Evolutionary conservation across 2,329 filamentous ascomycete species (phyloP).

Genomic region (Nectriaceae sp.): DNA sequence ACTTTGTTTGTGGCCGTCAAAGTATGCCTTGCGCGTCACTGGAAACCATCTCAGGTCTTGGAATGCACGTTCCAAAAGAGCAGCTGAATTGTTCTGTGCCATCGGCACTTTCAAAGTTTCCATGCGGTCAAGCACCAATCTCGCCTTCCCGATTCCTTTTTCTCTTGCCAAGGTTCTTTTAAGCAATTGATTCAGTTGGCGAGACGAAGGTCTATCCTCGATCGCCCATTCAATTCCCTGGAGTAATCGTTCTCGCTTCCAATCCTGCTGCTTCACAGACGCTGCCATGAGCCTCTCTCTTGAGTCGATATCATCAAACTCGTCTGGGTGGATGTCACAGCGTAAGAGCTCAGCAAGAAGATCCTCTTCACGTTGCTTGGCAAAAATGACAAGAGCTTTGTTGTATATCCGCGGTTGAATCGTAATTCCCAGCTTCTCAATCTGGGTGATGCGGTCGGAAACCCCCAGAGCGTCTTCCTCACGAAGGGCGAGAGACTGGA

Average conservation of each 20-base stretch:
- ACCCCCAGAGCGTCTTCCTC: slow-evolving; percentile 59
- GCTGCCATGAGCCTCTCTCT: slow-evolving; percentile 41
- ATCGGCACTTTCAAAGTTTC: slow-evolving; percentile 30
- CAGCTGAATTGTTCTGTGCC: slow-evolving; percentile 28
- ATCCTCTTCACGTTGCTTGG: slow-evolving; percentile 53
- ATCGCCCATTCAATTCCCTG: slow-evolving; percentile 40
- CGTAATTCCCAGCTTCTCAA: slow-evolving; percentile 64
- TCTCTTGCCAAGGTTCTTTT: slow-evolving; percentile 8
- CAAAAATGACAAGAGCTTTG: slow-evolving; percentile 65
- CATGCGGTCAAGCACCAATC: slow-evolving; percentile 35
- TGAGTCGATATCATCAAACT: slow-evolving; percentile 50
- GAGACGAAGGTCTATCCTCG: slow-evolving; percentile 17
- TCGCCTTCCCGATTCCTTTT: slow-evolving; percentile 23
- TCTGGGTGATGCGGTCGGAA: slow-evolving; percentile 57
- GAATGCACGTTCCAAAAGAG: slow-evolving; percentile 29
- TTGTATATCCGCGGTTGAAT: slow-evolving; percentile 66
- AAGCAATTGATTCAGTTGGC: slow-evolving; percentile 26
- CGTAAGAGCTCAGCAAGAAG: slow-evolving; percentile 48
- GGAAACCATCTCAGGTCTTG: slow-evolving; percentile 31
- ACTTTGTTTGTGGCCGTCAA: slow-evolving; percentile 10
- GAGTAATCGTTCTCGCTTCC: slow-evolving; percentile 45
- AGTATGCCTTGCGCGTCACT: neutral
- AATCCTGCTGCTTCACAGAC: slow-evolving; percentile 35
- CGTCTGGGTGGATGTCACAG: slow-evolving; percentile 56
- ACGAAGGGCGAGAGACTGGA: slow-evolving; percentile 76